Conservation (phyloP, 2,329 filamentous ascomycete species). For the Diplodia sapinea region DNA sequence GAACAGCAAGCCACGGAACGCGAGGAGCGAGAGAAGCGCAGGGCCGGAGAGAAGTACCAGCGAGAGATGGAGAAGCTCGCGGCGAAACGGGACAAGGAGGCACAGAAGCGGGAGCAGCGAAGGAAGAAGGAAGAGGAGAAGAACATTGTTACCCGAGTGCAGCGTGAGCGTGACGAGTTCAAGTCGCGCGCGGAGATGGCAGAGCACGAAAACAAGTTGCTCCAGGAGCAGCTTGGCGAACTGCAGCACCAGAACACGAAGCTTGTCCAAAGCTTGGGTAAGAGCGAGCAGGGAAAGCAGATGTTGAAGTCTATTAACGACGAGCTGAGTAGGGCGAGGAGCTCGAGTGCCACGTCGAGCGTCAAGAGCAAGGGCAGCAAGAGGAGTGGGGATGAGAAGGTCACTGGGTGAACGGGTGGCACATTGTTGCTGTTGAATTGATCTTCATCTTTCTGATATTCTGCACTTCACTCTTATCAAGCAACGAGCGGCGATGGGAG, state of each 20-base stretch:
- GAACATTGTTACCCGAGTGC: constrained; percentile 53
- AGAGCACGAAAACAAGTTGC: constrained; percentile 57
- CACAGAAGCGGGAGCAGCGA: constrained; percentile 68
- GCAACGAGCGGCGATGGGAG: neutral
- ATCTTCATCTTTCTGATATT: neutral
- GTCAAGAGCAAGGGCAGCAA: constrained; percentile 26
- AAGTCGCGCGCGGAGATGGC: constrained; percentile 53
- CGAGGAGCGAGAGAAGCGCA: constrained; percentile 61
- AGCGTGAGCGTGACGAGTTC: constrained; percentile 57
- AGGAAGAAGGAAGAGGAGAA: constrained; percentile 65
- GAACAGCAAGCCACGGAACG: constrained; percentile 53
- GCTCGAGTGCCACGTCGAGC: constrained; percentile 33
- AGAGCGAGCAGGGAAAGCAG: constrained; percentile 44
- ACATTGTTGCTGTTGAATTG: neutral
- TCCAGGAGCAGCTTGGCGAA: constrained; percentile 59
- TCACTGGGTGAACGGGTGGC: neutral
- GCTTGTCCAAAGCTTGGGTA: constrained; percentile 54
- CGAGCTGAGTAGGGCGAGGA: constrained; percentile 37
- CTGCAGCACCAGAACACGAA: constrained; percentile 64
- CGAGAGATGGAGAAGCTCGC: constrained; percentile 66
- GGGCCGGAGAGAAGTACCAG: constrained; percentile 50
- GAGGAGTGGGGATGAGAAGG: neutral
- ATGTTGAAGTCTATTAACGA: constrained; percentile 44
- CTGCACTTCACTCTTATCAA: neutral
- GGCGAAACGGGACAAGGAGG: constrained; percentile 68